Conservation (phyloP, 2,329 filamentous ascomycete species). For the Alternaria incomplexa region DNA sequence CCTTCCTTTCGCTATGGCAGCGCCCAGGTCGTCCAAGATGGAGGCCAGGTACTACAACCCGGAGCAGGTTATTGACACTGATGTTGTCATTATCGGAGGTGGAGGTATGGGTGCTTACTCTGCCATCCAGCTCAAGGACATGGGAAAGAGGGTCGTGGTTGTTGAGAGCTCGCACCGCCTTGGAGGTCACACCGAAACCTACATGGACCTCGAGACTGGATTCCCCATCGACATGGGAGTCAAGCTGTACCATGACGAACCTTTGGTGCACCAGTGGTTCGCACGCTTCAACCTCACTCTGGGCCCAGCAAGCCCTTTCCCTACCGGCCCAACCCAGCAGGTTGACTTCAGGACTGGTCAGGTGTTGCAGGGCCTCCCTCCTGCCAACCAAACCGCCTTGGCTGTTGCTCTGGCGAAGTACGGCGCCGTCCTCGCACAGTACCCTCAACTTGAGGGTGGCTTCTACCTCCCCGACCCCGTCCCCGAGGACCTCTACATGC, state of each 20-base stretch:
- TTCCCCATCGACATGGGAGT: constrained; percentile 47
- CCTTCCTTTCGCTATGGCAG: constrained; percentile 3
- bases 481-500: constrained; percentile 56
- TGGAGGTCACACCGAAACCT: constrained; percentile 59
- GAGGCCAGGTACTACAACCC: neutral
- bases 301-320: neutral
- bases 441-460: constrained; percentile 36
- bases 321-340: neutral
- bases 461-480: constrained; percentile 55
- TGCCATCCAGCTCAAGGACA: constrained; percentile 50
- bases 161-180: constrained; percentile 49
- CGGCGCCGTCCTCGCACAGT: constrained; percentile 25
- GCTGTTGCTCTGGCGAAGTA: constrained; percentile 29
- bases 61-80: constrained; percentile 11
- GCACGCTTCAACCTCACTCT: constrained; percentile 13
- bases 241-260: constrained; percentile 47
- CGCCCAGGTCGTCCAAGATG: neutral
- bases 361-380: constrained; percentile 1
- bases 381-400: constrained; percentile 13
- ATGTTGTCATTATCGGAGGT: constrained; percentile 51
- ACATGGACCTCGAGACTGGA: constrained; percentile 45
- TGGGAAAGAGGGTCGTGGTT: constrained; percentile 47
- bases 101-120: constrained; percentile 51
- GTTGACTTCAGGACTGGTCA: constrained; percentile 42
- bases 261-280: constrained; percentile 40